phyloP scores from a whole-genome alignment of 2,329 filamentous ascomycete genomes.

The Ramichloridium luteum region DNA sequence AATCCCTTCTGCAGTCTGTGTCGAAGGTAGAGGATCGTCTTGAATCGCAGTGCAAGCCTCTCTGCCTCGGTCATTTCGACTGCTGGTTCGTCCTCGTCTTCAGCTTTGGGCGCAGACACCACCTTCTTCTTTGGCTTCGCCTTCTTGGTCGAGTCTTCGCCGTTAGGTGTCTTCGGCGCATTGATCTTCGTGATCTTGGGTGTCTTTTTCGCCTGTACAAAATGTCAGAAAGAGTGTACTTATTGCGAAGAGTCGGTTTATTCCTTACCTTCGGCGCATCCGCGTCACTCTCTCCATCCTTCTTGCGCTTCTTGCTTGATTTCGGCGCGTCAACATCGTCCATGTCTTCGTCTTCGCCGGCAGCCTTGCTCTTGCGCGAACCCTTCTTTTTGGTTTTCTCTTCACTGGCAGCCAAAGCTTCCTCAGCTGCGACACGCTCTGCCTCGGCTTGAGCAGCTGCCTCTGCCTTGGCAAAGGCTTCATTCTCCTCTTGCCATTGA shows the following conservation, averaged over 20 bases:
- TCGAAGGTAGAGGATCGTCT: constrained; percentile 75
- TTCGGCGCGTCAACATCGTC: constrained; percentile 50
- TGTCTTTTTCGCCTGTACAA: constrained; percentile 35
- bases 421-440: constrained; percentile 27
- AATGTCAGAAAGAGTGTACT: constrained; percentile 17
- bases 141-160: constrained; percentile 26
- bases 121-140: constrained; percentile 50
- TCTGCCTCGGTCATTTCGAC: constrained; percentile 44
- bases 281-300: constrained; percentile 50
- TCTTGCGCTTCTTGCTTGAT: constrained; percentile 69
- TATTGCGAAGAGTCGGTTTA: neutral
- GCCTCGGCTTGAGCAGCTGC: constrained; percentile 30
- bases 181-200: constrained; percentile 38
- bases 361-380: constrained; percentile 23
- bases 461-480: constrained; percentile 17
- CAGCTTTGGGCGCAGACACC: constrained; percentile 38
- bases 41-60: constrained; percentile 45
- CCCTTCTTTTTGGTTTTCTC: constrained; percentile 36
- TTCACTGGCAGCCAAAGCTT: constrained; percentile 37
- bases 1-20: constrained; percentile 94
- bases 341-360: constrained; percentile 40
- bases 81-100: constrained; percentile 46
- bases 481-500: constrained; percentile 44
- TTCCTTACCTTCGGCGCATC: constrained; percentile 51
- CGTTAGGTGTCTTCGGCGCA: constrained; percentile 30